Conservation (phyloP, 2,329 filamentous ascomycete species). For the Fusarium tuaranense region DNA sequence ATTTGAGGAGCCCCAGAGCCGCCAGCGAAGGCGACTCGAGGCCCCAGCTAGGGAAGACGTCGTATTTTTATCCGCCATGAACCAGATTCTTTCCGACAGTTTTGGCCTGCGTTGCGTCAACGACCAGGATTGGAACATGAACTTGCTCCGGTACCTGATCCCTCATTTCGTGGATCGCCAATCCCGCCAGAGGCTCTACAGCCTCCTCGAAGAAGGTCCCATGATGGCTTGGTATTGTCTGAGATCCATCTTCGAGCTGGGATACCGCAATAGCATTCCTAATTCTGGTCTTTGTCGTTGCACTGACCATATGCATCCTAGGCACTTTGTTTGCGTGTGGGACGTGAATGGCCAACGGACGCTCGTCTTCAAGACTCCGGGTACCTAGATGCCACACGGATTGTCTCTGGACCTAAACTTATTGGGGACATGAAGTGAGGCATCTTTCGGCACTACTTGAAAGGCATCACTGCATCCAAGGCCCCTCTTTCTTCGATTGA, state of each 20-base stretch:
- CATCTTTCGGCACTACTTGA: too few species aligned
- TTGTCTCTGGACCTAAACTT: neutral
- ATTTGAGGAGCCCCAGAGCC: neutral
- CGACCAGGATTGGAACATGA: too few species aligned
- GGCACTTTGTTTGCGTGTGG: neutral
- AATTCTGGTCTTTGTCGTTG: neutral
- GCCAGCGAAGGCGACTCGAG: neutral
- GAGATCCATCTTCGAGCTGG: neutral
- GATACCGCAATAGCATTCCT: neutral
- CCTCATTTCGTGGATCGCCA: neutral
- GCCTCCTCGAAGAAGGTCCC: neutral
- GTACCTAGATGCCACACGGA: neutral
- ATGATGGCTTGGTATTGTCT: neutral
- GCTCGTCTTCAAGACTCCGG: neutral
- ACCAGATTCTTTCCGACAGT: too few species aligned
- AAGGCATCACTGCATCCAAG: too few species aligned
- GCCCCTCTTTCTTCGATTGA: neutral
- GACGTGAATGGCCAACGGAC: neutral
- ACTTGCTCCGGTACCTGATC: neutral
- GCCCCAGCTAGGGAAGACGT: neutral
- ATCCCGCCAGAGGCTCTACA: neutral
- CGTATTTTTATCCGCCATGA: too few species aligned
- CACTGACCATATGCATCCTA: neutral
- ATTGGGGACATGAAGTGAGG: neutral
- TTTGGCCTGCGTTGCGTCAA: too few species aligned